Conservation (phyloP, 305 asterid genomes). For the Fraxinus dipetala region DNA sequence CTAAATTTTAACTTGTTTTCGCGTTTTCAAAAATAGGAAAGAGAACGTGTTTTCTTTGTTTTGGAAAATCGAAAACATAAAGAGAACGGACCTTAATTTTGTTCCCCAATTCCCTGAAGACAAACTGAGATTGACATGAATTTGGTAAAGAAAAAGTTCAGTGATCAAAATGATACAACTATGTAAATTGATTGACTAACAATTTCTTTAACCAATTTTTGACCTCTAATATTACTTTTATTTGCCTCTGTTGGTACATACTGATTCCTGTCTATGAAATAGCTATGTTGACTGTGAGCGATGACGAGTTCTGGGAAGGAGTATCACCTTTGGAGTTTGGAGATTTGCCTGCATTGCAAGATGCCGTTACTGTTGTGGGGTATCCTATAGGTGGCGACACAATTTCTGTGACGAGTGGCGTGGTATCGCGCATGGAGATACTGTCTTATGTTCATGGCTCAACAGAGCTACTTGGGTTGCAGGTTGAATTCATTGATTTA, state of each 20-base stretch:
- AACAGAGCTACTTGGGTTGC: background rate
- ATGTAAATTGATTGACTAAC: background rate
- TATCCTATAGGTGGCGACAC: background rate
- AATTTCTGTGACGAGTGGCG: background rate
- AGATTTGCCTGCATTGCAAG: background rate
- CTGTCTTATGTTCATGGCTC: background rate
- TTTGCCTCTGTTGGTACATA: background rate
- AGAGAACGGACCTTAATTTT: too few relatives aligned
- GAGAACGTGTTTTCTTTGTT: too few relatives aligned
- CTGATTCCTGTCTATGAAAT: background rate
- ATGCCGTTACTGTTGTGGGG: background rate
- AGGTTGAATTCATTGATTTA: background rate
- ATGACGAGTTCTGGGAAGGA: background rate
- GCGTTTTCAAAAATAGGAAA: too few relatives aligned
- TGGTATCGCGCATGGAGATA: background rate
- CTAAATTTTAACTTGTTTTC: too few relatives aligned
- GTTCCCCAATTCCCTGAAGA: background rate
- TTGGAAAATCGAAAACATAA: too few relatives aligned
- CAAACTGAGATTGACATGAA: background rate
- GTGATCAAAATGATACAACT: background rate
- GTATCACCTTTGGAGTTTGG: background rate
- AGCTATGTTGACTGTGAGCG: background rate
- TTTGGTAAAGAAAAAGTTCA: background rate
- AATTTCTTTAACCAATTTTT: background rate
- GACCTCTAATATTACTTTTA: background rate